These are phyloP conservation scores for Mycothermus thermophilus DNA, from an alignment of 495 filamentous ascomycete species.

Conservation along the genomic window DNA sequence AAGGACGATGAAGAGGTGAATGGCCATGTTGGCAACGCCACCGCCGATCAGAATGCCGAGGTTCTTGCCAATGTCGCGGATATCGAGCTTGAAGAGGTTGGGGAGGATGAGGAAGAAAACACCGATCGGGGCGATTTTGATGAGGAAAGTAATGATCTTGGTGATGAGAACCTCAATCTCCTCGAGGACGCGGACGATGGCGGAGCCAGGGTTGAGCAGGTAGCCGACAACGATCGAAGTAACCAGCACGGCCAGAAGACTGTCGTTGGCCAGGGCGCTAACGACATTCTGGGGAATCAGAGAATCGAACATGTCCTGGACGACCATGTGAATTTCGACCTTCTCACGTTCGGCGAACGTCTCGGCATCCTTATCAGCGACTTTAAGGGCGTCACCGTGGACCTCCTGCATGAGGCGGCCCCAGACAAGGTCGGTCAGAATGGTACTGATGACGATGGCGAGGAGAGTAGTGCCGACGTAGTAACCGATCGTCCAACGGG, in stretches of 20 bases:
- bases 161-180: constrained; percentile 20
- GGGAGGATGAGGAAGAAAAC: constrained; percentile 24
- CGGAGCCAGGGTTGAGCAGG: constrained; percentile 9
- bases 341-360: constrained; percentile 6
- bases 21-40: constrained; percentile 12
- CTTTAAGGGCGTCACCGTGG: too few relatives aligned
- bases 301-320: constrained; percentile 20
- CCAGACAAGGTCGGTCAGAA: constrained; percentile 18
- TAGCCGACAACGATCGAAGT: constrained; percentile 14
- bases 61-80: constrained; percentile 17
- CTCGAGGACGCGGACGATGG: constrained; percentile 8
- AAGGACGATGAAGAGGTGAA: constrained; percentile 19
- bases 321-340: constrained; percentile 13
- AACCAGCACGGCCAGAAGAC: constrained; percentile 16
- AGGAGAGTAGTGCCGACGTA: constrained; percentile 19
- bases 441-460: constrained; percentile 17
- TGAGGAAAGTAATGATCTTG: constrained; percentile 19
- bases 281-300: constrained; percentile 20
- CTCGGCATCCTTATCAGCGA: constrained; percentile 5
- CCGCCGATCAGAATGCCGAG: constrained; percentile 20
- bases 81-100: constrained; percentile 20
- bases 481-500: constrained; percentile 16
- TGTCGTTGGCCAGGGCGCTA: constrained; percentile 17
- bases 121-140: constrained; percentile 22
- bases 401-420: constrained; percentile 15